Percentiles rank a stretch among this genome's conserved stretches.
Evolutionary conservation across 257 asterid species (phyloP).

Genomic region (Solanum piurae): DNA sequence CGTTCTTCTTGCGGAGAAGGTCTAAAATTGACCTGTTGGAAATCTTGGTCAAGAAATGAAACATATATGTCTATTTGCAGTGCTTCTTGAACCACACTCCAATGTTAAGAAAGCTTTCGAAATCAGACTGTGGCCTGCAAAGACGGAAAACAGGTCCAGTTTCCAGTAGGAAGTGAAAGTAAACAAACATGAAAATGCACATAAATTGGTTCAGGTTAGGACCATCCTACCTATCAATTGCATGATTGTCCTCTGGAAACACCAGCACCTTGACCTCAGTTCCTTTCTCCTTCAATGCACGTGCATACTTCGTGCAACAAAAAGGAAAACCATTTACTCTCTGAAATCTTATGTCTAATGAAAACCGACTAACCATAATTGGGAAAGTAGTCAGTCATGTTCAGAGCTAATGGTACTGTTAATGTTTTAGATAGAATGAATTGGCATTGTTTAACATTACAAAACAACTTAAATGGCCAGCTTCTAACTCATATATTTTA

Average conservation of each 20-base stretch:
- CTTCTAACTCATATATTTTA: background rate
- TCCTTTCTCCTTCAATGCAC: constrained; percentile 80
- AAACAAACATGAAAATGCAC: background rate
- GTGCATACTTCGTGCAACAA: constrained; percentile 42
- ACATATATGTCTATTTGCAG: constrained; percentile 29
- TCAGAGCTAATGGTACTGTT: background rate
- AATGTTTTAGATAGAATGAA: background rate
- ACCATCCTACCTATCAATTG: constrained; percentile 51
- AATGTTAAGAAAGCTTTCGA: constrained; percentile 75
- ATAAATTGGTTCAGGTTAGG: background rate
- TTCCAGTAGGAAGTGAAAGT: background rate
- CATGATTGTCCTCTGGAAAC: constrained; percentile 74
- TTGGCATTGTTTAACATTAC: background rate
- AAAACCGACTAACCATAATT: background rate
- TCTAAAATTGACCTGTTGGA: background rate
- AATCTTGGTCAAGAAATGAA: background rate
- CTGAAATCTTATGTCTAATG: background rate
- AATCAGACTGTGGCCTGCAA: constrained; percentile 85
- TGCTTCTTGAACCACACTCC: constrained; percentile 86
- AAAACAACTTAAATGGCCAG: background rate
- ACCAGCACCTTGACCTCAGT: constrained; percentile 57
- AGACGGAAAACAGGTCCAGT: background rate
- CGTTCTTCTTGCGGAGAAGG: background rate
- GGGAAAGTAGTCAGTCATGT: background rate
- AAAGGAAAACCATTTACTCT: background rate